phyloP scores from a whole-genome alignment of 305 asterid genomes.

The Solanum hybrid region DNA sequence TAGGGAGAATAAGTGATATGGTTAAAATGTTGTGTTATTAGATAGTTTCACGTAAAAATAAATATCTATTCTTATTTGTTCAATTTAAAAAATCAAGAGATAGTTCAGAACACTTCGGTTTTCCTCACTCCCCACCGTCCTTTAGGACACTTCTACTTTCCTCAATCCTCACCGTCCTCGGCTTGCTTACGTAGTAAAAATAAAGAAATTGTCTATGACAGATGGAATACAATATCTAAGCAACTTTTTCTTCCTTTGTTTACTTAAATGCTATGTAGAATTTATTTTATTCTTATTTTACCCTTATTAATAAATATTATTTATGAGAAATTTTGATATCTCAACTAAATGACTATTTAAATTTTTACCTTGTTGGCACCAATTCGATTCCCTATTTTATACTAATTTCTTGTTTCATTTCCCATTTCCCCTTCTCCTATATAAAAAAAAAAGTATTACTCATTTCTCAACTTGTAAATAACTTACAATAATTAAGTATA shows the following conservation, averaged over 20 bases:
- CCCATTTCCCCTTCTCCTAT: not conserved
- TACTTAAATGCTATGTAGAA: not conserved
- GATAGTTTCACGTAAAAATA: not conserved
- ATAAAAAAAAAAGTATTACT: not conserved
- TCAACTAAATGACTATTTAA: not conserved
- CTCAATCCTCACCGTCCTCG: not conserved
- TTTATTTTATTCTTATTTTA: not conserved
- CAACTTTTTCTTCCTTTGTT: not conserved
- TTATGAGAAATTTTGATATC: not conserved
- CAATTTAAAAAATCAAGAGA: not conserved
- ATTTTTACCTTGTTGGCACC: rapidly evolving
- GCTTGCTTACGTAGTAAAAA: not conserved
- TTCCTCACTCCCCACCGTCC: not conserved
- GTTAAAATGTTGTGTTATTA: too few relatives aligned
- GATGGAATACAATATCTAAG: not conserved
- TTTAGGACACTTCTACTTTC: not conserved
- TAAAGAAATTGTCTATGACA: not conserved
- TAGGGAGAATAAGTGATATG: not conserved
- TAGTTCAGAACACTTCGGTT: not conserved
- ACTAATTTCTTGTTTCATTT: not conserved
- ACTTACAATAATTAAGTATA: not conserved
- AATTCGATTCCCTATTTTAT: not conserved
- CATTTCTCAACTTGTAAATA: not conserved
- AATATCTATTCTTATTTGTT: not conserved
- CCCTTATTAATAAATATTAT: not conserved